These are phyloP conservation scores for Pythium dissotocum DNA, from an alignment of 352 stramenopile genomes.

Conservation along the genomic window DNA sequence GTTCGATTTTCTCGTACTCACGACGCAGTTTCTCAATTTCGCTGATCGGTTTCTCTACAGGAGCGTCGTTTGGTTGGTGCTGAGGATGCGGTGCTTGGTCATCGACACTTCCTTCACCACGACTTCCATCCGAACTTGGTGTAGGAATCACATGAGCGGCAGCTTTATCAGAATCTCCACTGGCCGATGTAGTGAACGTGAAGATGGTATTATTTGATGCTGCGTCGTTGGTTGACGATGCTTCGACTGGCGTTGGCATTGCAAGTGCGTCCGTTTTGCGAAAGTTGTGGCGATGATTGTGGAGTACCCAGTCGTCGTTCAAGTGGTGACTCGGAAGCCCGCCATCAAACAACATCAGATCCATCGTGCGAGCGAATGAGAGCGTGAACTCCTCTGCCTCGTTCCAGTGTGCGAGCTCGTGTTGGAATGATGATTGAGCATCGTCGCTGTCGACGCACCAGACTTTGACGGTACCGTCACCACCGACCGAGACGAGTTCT, in stretches of 20 bases:
- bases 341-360: constrained; percentile 49
- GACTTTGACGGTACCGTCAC: constrained; percentile 44
- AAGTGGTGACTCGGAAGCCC: constrained; percentile 32
- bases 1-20: constrained; percentile 39
- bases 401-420: constrained; percentile 36
- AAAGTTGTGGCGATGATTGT: constrained; percentile 15
- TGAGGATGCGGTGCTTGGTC: no score
- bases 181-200: not conserved
- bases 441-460: constrained; percentile 35
- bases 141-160: no score
- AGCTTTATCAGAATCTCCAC: not conserved
- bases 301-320: constrained; percentile 46
- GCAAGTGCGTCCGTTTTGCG: constrained; percentile 1
- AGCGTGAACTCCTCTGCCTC: constrained; percentile 39
- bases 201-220: no score
- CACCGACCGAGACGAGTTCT: constrained; percentile 42
- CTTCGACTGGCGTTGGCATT: constrained; percentile 1
- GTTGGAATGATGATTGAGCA: not conserved
- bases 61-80: not conserved
- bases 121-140: no score
- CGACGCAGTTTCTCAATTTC: constrained; percentile 20
- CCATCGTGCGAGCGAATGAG: constrained; percentile 36
- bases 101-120: no score
- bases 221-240: no score
- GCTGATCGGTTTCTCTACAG: not conserved